Conservation (phyloP, 2,329 filamentous ascomycete genomes). For the Moelleriella libera region DNA sequence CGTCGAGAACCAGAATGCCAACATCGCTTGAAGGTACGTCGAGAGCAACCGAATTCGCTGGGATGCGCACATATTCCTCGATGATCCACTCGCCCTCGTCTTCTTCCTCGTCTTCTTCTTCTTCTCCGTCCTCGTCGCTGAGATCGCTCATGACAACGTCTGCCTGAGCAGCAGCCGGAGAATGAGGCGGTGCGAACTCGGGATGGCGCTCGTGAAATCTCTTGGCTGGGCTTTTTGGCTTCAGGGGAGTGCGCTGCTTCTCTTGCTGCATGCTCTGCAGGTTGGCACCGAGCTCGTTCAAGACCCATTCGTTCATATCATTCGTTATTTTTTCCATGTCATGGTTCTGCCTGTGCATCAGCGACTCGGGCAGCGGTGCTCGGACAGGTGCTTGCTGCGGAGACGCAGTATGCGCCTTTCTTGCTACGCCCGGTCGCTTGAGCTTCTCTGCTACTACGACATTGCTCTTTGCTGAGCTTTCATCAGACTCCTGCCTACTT, state of each 20-base stretch:
- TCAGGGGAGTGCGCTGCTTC: constrained; percentile 28
- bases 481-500: neutral
- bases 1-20: constrained; percentile 41
- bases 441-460: constrained; percentile 10
- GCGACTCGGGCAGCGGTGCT: constrained; percentile 17
- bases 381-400: constrained; percentile 9
- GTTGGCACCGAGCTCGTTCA: constrained; percentile 42
- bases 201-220: constrained; percentile 44
- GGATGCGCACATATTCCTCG: constrained; percentile 50
- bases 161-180: neutral
- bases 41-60: constrained; percentile 32
- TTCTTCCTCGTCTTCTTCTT: constrained; percentile 18
- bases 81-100: constrained; percentile 46
- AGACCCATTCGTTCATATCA: constrained; percentile 44
- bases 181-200: constrained; percentile 10
- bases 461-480: constrained; percentile 1
- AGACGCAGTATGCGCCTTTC: constrained; percentile 7
- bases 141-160: constrained; percentile 24
- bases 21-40: constrained; percentile 35
- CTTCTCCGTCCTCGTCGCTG: constrained; percentile 27
- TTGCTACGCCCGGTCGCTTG: constrained; percentile 19
- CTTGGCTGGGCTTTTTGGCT: constrained; percentile 39
- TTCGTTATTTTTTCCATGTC: constrained; percentile 36
- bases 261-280: constrained; percentile 32
- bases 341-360: constrained; percentile 19